Evolutionary conservation across 2,329 filamentous ascomycete genomes (phyloP).

Genomic region (Fusarium sp.): DNA sequence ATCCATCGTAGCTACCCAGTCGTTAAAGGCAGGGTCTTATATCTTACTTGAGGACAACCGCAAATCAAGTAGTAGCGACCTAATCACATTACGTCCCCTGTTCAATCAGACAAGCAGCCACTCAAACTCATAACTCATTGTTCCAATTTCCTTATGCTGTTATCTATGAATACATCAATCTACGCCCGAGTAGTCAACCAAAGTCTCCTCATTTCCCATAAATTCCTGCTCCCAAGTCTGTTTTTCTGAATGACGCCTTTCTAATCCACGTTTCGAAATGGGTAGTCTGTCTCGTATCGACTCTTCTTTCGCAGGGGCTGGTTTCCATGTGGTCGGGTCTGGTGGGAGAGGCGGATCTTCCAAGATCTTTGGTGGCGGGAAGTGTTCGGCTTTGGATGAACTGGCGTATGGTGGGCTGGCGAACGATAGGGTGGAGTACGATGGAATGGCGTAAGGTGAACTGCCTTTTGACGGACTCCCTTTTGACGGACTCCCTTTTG

Average conservation of each 20-base stretch:
- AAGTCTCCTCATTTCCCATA: constrained; percentile 37
- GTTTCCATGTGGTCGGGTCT: constrained; percentile 1
- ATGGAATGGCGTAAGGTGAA: no score
- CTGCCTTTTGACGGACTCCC: no score
- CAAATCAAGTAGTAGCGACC: no score
- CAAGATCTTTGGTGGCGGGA: background rate
- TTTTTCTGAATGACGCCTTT: constrained; percentile 29
- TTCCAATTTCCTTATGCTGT: background rate
- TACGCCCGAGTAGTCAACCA: constrained; percentile 40
- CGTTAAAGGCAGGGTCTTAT: no score
- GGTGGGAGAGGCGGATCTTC: background rate
- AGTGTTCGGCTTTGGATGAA: background rate
- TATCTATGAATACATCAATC: constrained; percentile 32
- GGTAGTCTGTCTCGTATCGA: constrained; percentile 25
- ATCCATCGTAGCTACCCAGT: no score
- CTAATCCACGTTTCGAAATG: constrained; percentile 30
- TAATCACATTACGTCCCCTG: no score
- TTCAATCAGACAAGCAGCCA: no score
- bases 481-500: no score
- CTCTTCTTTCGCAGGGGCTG: constrained; percentile 11
- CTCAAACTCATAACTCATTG: no score
- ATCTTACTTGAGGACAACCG: no score
- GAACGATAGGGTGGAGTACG: no score
- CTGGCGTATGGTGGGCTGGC: no score
- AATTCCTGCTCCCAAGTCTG: constrained; percentile 38